These are phyloP conservation scores for Tetrapisispora nanseiensis DNA, from an alignment of 805 yeast species.

Conservation along the genomic window DNA sequence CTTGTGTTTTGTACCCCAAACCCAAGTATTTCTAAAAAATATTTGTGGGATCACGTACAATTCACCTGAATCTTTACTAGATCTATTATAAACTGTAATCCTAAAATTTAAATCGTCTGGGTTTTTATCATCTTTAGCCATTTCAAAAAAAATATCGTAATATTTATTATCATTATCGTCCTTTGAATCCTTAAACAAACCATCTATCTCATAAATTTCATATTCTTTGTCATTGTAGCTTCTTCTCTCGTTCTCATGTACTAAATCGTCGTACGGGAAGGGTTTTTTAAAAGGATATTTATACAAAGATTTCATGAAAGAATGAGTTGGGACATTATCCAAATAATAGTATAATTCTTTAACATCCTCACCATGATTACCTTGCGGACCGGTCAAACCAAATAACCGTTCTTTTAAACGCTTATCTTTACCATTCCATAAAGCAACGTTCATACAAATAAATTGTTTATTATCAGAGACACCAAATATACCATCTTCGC, in stretches of 20 bases:
- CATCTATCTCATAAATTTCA: constrained; percentile 71
- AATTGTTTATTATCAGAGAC: constrained; percentile 75
- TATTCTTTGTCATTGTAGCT: constrained; percentile 62
- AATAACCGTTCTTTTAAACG: constrained; percentile 77
- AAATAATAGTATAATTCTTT: constrained; percentile 77
- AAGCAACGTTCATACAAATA: constrained; percentile 66
- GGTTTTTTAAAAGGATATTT: constrained; percentile 76
- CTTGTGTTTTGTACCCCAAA: constrained; percentile 53
- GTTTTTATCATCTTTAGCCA: constrained; percentile 77
- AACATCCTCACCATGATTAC: constrained; percentile 94
- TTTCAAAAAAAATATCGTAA: constrained; percentile 81
- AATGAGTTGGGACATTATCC: constrained; percentile 88
- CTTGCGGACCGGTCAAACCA: constrained; percentile 87
- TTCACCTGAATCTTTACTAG: constrained; percentile 69
- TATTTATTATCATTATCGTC: constrained; percentile 53
- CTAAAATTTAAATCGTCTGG: constrained; percentile 75
- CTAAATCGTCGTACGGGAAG: constrained; percentile 71
- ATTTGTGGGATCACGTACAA: constrained; percentile 79
- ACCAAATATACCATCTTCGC: constrained; percentile 92
- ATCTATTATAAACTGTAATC: constrained; percentile 79
- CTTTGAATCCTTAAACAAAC: constrained; percentile 42
- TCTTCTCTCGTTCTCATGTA: constrained; percentile 56
- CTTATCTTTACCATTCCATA: constrained; percentile 87
- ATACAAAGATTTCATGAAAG: constrained; percentile 83
- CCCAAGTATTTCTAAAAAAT: constrained; percentile 82